phyloP scores from a whole-genome alignment of 73 alveolate genomes.

The Halteria grandinella region DNA sequence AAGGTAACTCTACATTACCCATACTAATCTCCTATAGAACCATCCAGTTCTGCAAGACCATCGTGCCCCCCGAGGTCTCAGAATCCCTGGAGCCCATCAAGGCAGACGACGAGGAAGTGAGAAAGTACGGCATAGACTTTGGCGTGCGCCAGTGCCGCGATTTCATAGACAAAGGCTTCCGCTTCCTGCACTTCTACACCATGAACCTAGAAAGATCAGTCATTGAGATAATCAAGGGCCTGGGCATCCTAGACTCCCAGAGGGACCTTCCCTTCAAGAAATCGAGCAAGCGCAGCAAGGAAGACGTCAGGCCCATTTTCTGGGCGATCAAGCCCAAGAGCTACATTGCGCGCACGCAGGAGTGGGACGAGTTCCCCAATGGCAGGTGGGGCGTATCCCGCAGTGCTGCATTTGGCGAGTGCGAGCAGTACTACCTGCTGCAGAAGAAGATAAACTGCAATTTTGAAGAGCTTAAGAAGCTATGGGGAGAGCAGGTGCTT shows the following conservation, averaged over 20 bases:
- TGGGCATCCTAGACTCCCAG: constrained; percentile 45
- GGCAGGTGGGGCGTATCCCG: constrained; percentile 86
- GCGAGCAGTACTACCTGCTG: constrained; percentile 54
- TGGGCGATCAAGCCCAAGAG: constrained; percentile 83
- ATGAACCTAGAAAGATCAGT: constrained; percentile 81
- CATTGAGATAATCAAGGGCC: constrained; percentile 54
- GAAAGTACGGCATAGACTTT: constrained; percentile 64
- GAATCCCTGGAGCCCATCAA: constrained; percentile 78
- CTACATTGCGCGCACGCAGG: constrained; percentile 74
- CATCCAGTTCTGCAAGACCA: constrained; percentile 75
- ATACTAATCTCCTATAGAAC: constrained; percentile 28
- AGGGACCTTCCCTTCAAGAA: constrained; percentile 66
- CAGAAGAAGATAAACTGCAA: constrained; percentile 36
- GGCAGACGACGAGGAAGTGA: constrained; percentile 76
- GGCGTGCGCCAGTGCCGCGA: constrained; percentile 74
- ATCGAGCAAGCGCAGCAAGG: constrained; percentile 14
- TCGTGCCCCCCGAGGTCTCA: constrained; percentile 70
- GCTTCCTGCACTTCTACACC: constrained; percentile 85
- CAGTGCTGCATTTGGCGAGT: constrained; percentile 76
- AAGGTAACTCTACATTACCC: constrained; percentile 5
- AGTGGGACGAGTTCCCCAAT: constrained; percentile 85
- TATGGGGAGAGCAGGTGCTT: constrained; percentile 64
- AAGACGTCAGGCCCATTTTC: constrained; percentile 77
- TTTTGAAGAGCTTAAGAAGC: constrained; percentile 37
- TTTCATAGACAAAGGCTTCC: constrained; percentile 69